Evolutionary conservation across 2,329 filamentous ascomycete genomes (phyloP).

Genomic region (Fusarium scirpi): DNA sequence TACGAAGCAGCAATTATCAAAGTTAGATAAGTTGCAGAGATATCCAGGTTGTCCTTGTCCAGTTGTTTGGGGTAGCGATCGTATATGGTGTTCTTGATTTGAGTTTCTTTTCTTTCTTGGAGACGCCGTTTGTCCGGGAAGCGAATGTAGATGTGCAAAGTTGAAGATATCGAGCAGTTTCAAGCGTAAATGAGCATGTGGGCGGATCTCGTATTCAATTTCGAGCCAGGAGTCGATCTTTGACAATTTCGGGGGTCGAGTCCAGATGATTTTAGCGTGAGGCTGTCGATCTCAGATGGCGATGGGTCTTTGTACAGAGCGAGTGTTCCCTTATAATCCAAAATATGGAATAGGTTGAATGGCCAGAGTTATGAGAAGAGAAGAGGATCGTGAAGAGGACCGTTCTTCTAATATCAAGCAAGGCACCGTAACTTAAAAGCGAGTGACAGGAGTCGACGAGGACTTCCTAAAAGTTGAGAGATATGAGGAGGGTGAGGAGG

Average conservation of each 20-base stretch:
- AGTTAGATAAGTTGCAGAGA: slow-evolving; percentile 18
- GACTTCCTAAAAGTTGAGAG: slow-evolving; percentile 69
- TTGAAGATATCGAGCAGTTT: slow-evolving; percentile 35
- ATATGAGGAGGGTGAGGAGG: slow-evolving; percentile 52
- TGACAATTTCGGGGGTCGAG: slow-evolving; percentile 20
- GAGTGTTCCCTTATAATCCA: slow-evolving; percentile 35
- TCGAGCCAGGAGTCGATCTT: slow-evolving; percentile 25
- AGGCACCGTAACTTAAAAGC: slow-evolving; percentile 70
- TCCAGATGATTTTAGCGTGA: slow-evolving; percentile 29
- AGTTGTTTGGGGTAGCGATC: slow-evolving; percentile 52
- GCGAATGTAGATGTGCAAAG: slow-evolving; percentile 51
- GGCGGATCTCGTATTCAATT: slow-evolving; percentile 29
- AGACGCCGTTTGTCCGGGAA: slow-evolving; percentile 39
- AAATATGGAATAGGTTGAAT: slow-evolving; percentile 37
- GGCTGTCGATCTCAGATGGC: slow-evolving; percentile 25
- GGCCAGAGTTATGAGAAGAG: slow-evolving; percentile 54
- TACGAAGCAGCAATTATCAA: slow-evolving; percentile 36
- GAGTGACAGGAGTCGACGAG: slow-evolving; percentile 81
- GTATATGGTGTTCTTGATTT: slow-evolving; percentile 47
- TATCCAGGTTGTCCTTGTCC: slow-evolving; percentile 32
- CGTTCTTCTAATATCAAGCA: slow-evolving; percentile 51
- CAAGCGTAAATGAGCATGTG: slow-evolving; percentile 24
- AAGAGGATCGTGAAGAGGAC: slow-evolving; percentile 26
- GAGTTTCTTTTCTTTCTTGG: slow-evolving; percentile 35
- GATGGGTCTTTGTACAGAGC: slow-evolving; percentile 33